Evolutionary conservation across 2,329 filamentous ascomycete species (phyloP).

Genomic region (Polytolypa hystricis): DNA sequence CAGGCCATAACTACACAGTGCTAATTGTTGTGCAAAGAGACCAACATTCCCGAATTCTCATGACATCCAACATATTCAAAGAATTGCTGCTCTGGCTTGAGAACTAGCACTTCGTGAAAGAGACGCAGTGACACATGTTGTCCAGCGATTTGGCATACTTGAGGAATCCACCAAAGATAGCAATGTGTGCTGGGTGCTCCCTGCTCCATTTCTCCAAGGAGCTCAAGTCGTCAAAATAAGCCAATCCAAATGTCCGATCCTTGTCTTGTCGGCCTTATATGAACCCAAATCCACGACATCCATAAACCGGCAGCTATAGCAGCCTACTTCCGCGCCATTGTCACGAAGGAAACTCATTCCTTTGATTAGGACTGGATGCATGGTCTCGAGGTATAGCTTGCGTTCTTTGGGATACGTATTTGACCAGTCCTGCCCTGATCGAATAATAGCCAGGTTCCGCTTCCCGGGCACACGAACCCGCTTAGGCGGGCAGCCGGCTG

Average conservation of each 20-base stretch:
- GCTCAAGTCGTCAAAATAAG: constrained; percentile 32
- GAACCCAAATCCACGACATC: constrained; percentile 25
- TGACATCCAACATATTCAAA: constrained; percentile 37
- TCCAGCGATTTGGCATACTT: constrained; percentile 29
- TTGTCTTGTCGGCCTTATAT: constrained; percentile 12
- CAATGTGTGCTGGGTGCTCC: constrained; percentile 30
- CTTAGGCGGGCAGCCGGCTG: constrained; percentile 1
- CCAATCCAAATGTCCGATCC: constrained; percentile 33
- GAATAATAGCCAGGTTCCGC: constrained; percentile 34
- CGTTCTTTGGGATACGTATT: constrained; percentile 31
- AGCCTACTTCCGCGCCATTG: constrained; percentile 33
- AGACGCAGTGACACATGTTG: constrained; percentile 26
- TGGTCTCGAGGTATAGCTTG: constrained; percentile 33
- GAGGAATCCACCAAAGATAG: constrained; percentile 32
- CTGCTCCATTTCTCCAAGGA: constrained; percentile 32
- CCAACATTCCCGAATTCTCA: constrained; percentile 24
- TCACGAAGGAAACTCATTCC: constrained; percentile 38
- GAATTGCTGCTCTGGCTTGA: constrained; percentile 29
- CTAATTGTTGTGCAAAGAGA: constrained; percentile 5
- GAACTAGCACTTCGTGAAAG: constrained; percentile 33
- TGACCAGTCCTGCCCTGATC: constrained; percentile 38
- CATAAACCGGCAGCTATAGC: constrained; percentile 36
- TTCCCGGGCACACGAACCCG: constrained; percentile 26
- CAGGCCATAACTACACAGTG: too few relatives aligned
- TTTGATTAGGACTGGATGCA: constrained; percentile 34